A percentile compares a stretch with the other conserved stretches of the same genome.
These are phyloP conservation scores for Neofusicoccum umdonicola DNA, from an alignment of 2,329 filamentous ascomycete species.

Conservation along the genomic window DNA sequence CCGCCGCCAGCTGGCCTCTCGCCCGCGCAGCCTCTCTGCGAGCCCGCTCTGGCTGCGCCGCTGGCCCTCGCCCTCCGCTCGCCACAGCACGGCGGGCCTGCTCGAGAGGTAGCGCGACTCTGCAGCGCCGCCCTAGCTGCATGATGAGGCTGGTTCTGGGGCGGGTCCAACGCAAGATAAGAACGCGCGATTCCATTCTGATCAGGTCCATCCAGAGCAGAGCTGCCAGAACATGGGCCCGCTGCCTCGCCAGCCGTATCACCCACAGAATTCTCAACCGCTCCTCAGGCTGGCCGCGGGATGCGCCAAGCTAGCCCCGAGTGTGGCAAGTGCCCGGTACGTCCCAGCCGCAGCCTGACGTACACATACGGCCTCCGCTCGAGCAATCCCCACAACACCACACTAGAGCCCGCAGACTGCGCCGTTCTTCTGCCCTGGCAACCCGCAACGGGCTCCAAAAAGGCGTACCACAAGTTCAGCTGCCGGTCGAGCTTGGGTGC, in stretches of 20 bases:
- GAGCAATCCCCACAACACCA: conserved; percentile 1
- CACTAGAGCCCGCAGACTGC: neutral
- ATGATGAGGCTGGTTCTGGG: conserved; percentile 10
- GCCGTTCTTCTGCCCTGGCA: neutral
- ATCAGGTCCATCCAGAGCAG: neutral
- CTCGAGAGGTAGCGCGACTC: neutral
- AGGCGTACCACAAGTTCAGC: too few species aligned
- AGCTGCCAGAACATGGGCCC: neutral
- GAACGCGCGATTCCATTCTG: neutral
- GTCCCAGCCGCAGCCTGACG: conserved; percentile 4
- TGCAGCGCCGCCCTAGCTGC: neutral
- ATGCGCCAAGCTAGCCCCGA: neutral
- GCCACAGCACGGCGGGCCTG: neutral
- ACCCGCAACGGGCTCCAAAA: neutral
- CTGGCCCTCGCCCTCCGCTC: neutral
- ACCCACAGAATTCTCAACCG: neutral
- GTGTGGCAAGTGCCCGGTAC: neutral
- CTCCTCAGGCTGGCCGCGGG: neutral
- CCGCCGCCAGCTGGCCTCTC: neutral
- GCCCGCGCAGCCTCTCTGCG: neutral
- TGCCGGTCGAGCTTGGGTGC: too few species aligned
- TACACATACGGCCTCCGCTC: neutral
- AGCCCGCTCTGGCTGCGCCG: neutral
- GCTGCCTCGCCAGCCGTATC: neutral
- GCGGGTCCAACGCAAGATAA: conserved; percentile 13